Percentiles rank a stretch among this genome's conserved stretches.
phyloP scores from a whole-genome alignment of 2,329 filamentous ascomycete species.

The Huntiella decipiens region DNA sequence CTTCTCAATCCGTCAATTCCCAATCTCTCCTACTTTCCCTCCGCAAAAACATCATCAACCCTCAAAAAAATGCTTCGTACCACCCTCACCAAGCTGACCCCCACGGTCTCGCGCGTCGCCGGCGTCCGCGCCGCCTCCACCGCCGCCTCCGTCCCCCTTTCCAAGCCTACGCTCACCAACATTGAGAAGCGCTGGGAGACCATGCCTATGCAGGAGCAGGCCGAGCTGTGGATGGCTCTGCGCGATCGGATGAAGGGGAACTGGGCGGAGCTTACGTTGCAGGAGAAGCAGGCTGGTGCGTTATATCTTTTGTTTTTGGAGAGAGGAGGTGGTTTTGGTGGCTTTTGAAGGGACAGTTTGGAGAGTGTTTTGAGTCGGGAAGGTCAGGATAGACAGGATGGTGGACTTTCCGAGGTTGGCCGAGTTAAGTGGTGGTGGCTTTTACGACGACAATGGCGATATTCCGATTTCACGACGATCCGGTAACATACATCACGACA shows the following conservation, averaged over 20 bases:
- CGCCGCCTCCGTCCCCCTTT: conserved; percentile 65
- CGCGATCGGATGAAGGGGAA: conserved; percentile 97
- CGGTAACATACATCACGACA: too few relatives aligned
- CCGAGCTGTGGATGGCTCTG: conserved; percentile 95
- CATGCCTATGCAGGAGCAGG: conserved; percentile 97
- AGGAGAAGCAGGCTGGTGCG: conserved; percentile 99
- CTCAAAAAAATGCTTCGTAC: conserved; percentile 33
- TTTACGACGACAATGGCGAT: too few relatives aligned
- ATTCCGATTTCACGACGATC: too few relatives aligned
- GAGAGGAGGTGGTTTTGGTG: background rate
- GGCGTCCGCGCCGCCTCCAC: conserved; percentile 27
- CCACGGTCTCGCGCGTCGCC: conserved; percentile 25
- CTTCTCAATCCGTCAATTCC: background rate
- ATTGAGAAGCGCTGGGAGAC: conserved; percentile 99
- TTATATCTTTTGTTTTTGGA: conserved; percentile 17
- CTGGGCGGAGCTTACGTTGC: conserved; percentile 85
- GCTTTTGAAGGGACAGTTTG: background rate
- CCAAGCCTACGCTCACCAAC: conserved; percentile 90
- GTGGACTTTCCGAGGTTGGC: too few relatives aligned
- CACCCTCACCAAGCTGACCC: conserved; percentile 27
- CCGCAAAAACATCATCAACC: conserved; percentile 1
- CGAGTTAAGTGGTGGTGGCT: too few relatives aligned
- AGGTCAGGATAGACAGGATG: background rate
- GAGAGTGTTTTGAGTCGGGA: background rate
- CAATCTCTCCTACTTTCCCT: conserved; percentile 1